These are phyloP conservation scores for Plasmodium malariae DNA, from an alignment of 169 alveolate species.

Conservation along the genomic window DNA sequence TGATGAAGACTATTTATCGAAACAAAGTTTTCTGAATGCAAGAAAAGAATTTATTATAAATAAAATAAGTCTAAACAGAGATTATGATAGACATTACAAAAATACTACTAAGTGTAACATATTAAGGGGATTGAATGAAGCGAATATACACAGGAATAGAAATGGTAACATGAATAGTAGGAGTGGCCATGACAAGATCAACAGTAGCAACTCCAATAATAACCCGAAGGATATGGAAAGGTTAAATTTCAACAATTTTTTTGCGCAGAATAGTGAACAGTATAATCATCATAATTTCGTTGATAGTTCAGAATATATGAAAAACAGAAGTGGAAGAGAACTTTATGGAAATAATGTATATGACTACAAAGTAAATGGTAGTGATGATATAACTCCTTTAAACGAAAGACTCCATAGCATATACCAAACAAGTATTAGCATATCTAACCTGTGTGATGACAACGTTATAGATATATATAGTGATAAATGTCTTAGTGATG, in stretches of 20 bases:
- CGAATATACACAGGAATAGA: too few species aligned
- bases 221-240: too few species aligned
- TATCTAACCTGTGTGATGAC: constrained; percentile 30
- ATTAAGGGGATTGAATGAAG: too few species aligned
- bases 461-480: constrained; percentile 26
- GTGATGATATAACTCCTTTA: not conserved
- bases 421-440: not conserved
- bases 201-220: too few species aligned
- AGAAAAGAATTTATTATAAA: constrained; percentile 21
- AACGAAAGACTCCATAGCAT: not conserved
- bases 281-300: too few species aligned
- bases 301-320: not conserved
- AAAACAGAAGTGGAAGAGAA: not conserved
- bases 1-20: not conserved
- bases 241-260: too few species aligned
- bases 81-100: too few species aligned
- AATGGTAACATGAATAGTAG: too few species aligned
- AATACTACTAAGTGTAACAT: too few species aligned
- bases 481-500: constrained; percentile 19
- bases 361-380: not conserved
- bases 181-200: not conserved
- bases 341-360: not conserved
- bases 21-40: not conserved
- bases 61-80: not conserved
- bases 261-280: too few species aligned